Percentiles rank a stretch among this genome's conserved stretches.
phyloP scores from a whole-genome alignment of 768 basidiomycete genomes.

The Pholiota molesta region DNA sequence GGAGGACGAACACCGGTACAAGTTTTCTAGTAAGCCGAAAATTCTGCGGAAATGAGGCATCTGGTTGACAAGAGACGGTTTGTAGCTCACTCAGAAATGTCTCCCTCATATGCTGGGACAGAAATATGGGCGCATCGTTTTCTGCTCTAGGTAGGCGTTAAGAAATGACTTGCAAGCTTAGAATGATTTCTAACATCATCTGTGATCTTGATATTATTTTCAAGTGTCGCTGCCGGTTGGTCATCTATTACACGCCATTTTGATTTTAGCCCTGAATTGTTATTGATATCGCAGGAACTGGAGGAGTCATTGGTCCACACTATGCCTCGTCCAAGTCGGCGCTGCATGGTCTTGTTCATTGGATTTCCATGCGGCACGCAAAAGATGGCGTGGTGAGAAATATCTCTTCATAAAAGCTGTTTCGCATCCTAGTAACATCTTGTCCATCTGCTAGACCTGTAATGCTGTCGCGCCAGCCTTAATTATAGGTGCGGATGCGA shows the following conservation, averaged over 20 bases:
- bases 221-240: constrained; percentile 51
- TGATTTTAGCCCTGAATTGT: background rate
- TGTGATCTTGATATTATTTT: background rate
- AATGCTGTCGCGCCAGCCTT: constrained; percentile 58
- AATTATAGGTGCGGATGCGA: constrained; percentile 38
- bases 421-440: background rate
- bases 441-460: constrained; percentile 37
- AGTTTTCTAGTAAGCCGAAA: constrained; percentile 42
- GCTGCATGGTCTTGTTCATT: constrained; percentile 55
- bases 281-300: constrained; percentile 34
- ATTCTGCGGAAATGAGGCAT: background rate
- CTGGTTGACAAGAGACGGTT: background rate
- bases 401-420: background rate
- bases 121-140: constrained; percentile 52
- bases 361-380: constrained; percentile 53
- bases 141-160: constrained; percentile 46
- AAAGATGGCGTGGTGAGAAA: constrained; percentile 50
- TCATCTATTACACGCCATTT: background rate
- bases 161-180: background rate
- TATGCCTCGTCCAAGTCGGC: constrained; percentile 61
- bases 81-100: constrained; percentile 53
- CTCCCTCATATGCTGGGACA: constrained; percentile 52
- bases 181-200: too few relatives aligned
- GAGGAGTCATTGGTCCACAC: constrained; percentile 58
- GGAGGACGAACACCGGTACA: constrained; percentile 52